Base-by-base conservation (phyloP, 192 early-diverging fungal species). In the Coemansia javaensis region DNA sequence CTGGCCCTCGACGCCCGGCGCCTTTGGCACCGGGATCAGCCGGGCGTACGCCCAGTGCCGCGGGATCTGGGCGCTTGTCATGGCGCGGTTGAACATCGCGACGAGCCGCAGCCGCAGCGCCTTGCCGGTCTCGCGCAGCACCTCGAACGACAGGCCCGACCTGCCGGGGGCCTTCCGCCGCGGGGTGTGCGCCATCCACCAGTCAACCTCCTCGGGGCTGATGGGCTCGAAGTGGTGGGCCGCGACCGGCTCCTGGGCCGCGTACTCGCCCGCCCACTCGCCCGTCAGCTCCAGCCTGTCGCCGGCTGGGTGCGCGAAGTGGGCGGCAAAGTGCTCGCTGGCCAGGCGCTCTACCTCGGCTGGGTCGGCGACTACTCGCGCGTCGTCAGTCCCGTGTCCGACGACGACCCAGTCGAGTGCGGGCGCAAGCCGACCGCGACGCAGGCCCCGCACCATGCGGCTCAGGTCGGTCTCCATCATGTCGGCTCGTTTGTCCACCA, bases 21-120 rank as follows among this genome's bases (percentile, higher is more conserved):
- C 11, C 27, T 45, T 53, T 0, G 52, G 52, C 15, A 53, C 37
- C 2, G 52, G 52, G 12, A 53, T 45, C 1, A 53, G 25, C 1
- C 17, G 15, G 1, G 42, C 52, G 1, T 37, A 17, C 25, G 13
- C 38, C 42, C 52, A 44, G 6, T 30, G 21, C 0, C 1, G 16
- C 12, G 42, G 52, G 10, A 44, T 30, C 7, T 0, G 18, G 8
- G 47, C 47, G 0, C 2, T 6, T 21, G 9, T 0, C 20, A 36
- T 3, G 5, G 24, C 42, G 2, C 8, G 0, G 42, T 44, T 53
- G 23, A 25, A 34, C 2, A 20, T 9, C 2, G 0, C 16, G 5
- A 25, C 16, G 5, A 53, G 18, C 12, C 31, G 23, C 4, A n/a
- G 10, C 15, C 24, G 3, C 14, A 44, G 16, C 25, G 3, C 7